These are phyloP conservation scores for Oleoguttula mirabilis DNA, from an alignment of 495 filamentous ascomycete species.

Conservation along the genomic window DNA sequence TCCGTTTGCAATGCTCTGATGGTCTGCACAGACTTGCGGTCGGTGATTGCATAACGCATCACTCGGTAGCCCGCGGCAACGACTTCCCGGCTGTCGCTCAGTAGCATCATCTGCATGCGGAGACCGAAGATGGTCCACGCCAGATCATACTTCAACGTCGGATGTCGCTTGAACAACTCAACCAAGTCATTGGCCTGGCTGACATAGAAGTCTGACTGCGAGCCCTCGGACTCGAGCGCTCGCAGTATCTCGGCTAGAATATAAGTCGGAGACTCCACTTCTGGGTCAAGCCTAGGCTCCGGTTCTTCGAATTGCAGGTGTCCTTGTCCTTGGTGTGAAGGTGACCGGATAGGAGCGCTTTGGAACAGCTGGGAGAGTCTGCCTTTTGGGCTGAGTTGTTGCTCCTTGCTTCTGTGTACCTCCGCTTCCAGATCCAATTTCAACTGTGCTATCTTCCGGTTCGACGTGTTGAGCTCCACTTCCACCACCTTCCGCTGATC, in stretches of 20 bases:
- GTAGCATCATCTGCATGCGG: constrained; percentile 84
- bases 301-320: constrained; percentile 27
- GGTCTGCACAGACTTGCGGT: constrained; percentile 73
- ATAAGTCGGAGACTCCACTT: constrained; percentile 62
- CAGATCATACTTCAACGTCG: constrained; percentile 87
- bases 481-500: constrained; percentile 82
- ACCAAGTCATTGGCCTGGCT: constrained; percentile 81
- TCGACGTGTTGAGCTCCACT: constrained; percentile 82
- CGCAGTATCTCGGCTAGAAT: constrained; percentile 79
- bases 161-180: constrained; percentile 82
- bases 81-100: constrained; percentile 90
- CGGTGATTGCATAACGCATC: constrained; percentile 87
- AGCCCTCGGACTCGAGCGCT: constrained; percentile 71
- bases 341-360: constrained; percentile 23
- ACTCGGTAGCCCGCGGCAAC: constrained; percentile 89
- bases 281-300: constrained; percentile 48
- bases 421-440: constrained; percentile 69
- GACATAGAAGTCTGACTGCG: constrained; percentile 90
- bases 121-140: constrained; percentile 89
- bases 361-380: constrained; percentile 60
- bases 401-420: constrained; percentile 47
- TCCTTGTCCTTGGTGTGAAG: constrained; percentile 11
- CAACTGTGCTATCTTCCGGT: constrained; percentile 73
- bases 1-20: constrained; percentile 84
- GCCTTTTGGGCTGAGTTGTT: constrained; percentile 54